Conservation (phyloP, 2,329 filamentous ascomycete species). For the Claviceps maximensis region DNA sequence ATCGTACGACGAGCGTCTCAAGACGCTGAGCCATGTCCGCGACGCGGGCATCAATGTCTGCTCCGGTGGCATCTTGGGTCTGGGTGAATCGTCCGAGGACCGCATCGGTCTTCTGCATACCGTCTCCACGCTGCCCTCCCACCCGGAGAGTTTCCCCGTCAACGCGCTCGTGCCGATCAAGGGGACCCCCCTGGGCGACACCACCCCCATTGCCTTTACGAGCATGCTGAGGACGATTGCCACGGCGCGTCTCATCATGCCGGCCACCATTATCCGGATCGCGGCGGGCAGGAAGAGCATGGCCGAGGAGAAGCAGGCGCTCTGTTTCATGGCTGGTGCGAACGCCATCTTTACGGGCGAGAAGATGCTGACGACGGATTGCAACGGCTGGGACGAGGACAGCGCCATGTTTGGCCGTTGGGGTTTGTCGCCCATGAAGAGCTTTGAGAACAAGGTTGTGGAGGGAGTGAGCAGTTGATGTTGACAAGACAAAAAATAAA, state of each 20-base stretch:
- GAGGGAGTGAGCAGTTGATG: constrained; percentile 7
- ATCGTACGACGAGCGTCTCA: constrained; percentile 73
- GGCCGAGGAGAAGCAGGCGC: constrained; percentile 74
- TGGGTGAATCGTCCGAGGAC: constrained; percentile 68
- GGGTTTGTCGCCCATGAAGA: constrained; percentile 68
- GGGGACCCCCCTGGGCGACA: constrained; percentile 71
- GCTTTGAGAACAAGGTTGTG: constrained; percentile 25
- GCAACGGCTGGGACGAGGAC: constrained; percentile 84
- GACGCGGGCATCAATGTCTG: constrained; percentile 84
- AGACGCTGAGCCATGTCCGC: constrained; percentile 66
- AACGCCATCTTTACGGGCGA: constrained; percentile 94
- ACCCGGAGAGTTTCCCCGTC: constrained; percentile 84
- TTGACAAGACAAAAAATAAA: not conserved
- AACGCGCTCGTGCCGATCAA: constrained; percentile 86
- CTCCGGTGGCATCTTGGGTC: constrained; percentile 74
- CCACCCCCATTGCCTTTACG: constrained; percentile 60
- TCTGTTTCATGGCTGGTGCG: constrained; percentile 82
- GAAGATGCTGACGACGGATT: constrained; percentile 90
- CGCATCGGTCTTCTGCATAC: constrained; percentile 76
- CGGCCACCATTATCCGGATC: constrained; percentile 72
- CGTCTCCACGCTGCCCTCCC: constrained; percentile 62
- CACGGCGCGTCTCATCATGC: constrained; percentile 71
- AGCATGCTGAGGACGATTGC: constrained; percentile 72
- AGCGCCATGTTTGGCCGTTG: constrained; percentile 70
- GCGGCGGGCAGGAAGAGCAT: constrained; percentile 76